A percentile compares a stretch with the other conserved stretches of the same genome.
phyloP scores from a whole-genome alignment of 305 asterid genomes.

The Andrographis paniculata region DNA sequence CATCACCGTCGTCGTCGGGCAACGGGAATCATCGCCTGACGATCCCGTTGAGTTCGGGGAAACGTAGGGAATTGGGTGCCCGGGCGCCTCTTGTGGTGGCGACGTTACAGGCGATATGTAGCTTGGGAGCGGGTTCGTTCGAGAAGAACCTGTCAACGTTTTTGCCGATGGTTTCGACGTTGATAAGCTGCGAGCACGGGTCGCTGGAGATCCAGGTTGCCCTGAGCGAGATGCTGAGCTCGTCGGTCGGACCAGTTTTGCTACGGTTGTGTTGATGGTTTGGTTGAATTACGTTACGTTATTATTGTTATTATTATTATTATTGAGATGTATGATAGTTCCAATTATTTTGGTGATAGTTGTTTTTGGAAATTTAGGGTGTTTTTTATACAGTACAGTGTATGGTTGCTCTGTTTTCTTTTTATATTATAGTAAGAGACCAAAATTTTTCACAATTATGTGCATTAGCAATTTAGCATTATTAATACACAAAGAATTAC shows the following conservation, averaged over 20 bases:
- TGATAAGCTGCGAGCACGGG: constrained; percentile 96
- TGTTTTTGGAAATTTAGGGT: no score
- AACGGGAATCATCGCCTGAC: constrained; percentile 35
- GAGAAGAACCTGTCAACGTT: constrained; percentile 65
- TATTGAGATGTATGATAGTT: no score
- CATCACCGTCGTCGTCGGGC: constrained; percentile 27
- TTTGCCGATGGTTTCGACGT: constrained; percentile 73
- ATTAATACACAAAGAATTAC: no score
- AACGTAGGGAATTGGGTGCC: constrained; percentile 82
- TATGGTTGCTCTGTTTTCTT: no score
- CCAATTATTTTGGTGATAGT: no score
- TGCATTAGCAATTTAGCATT: no score
- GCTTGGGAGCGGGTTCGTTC: constrained; percentile 66
- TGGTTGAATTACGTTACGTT: no score
- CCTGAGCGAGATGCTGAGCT: constrained; percentile 75
- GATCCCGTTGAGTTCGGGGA: constrained; percentile 83
- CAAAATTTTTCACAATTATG: no score
- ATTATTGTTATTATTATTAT: no score
- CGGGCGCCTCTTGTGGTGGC: constrained; percentile 87
- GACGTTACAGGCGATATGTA: constrained; percentile 77
- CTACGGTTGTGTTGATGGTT: constrained; percentile 62
- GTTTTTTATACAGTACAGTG: no score
- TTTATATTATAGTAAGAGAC: no score
- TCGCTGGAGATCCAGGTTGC: constrained; percentile 88
- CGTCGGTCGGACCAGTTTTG: constrained; percentile 84